Evolutionary conservation across 1,284 basidiomycete species (phyloP).

Genomic region (Lentinus polychrous): DNA sequence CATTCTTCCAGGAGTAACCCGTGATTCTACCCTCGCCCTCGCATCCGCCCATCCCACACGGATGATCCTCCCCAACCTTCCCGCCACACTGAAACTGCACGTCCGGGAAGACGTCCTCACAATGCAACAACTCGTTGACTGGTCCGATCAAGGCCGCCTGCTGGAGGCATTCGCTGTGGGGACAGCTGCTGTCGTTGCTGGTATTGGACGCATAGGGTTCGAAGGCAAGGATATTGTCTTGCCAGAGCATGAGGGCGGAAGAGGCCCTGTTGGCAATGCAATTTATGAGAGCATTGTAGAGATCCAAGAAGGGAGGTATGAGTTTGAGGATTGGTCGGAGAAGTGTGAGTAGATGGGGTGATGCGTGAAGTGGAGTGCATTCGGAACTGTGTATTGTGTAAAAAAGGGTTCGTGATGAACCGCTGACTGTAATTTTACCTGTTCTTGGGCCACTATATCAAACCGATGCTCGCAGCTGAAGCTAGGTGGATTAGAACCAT

Average conservation of each 20-base stretch:
- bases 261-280: constrained; percentile 51
- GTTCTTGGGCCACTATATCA: too few species aligned
- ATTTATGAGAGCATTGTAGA: constrained; percentile 49
- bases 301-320: constrained; percentile 58
- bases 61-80: constrained; percentile 33
- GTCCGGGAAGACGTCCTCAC: constrained; percentile 55
- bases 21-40: constrained; percentile 64
- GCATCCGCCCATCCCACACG: constrained; percentile 36
- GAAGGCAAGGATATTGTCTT: constrained; percentile 45
- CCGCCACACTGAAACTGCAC: constrained; percentile 34
- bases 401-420: too few species aligned
- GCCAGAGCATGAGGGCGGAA: constrained; percentile 35
- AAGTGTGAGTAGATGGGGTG: too few species aligned
- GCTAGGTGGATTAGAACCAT: too few species aligned
- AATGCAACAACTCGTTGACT: constrained; percentile 52
- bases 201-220: constrained; percentile 51
- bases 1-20: constrained; percentile 71
- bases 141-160: constrained; percentile 43
- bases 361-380: too few species aligned
- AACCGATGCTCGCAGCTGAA: too few species aligned
- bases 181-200: constrained; percentile 59
- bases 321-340: constrained; percentile 45
- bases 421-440: too few species aligned
- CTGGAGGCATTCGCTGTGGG: constrained; percentile 72
- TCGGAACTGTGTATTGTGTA: too few species aligned